Conservation (phyloP, 192 early-diverging fungal genomes). For the Gryganskiella cystojenkinii region DNA sequence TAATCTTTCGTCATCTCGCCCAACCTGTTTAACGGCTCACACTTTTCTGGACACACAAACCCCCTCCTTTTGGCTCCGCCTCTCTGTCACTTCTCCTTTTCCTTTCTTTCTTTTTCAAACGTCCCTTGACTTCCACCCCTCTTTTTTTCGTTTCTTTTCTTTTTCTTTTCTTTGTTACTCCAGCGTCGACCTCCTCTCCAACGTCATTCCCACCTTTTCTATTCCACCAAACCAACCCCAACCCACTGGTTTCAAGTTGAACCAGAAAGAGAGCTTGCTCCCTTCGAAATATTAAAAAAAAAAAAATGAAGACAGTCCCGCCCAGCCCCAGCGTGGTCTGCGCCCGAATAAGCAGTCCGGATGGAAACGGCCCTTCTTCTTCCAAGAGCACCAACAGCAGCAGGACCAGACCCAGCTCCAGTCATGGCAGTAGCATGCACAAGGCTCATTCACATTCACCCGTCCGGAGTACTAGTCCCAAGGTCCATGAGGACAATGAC, state of each 20-base stretch:
- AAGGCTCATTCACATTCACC: no score
- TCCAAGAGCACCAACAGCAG: background rate
- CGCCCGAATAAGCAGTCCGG: slow-evolving; percentile 2
- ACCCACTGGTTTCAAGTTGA: no score
- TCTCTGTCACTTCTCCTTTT: background rate
- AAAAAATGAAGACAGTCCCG: no score
- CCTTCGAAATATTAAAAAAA: no score
- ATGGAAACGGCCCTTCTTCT: background rate
- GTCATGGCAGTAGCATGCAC: background rate
- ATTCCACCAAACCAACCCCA: no score
- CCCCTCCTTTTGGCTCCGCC: background rate
- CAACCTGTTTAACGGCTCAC: background rate
- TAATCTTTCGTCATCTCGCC: no score
- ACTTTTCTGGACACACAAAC: background rate
- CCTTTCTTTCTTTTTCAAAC: background rate
- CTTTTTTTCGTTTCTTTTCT: background rate
- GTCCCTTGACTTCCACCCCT: background rate
- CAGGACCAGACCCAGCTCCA: background rate
- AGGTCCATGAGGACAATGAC: no score
- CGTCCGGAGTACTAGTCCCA: no score
- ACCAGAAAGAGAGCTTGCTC: no score
- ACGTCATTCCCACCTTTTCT: background rate
- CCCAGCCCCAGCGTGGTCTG: no score
- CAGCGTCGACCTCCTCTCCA: background rate
- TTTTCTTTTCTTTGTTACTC: background rate